phyloP scores from a whole-genome alignment of 306 rosid genomes.

The Quercus berberidifolia region DNA sequence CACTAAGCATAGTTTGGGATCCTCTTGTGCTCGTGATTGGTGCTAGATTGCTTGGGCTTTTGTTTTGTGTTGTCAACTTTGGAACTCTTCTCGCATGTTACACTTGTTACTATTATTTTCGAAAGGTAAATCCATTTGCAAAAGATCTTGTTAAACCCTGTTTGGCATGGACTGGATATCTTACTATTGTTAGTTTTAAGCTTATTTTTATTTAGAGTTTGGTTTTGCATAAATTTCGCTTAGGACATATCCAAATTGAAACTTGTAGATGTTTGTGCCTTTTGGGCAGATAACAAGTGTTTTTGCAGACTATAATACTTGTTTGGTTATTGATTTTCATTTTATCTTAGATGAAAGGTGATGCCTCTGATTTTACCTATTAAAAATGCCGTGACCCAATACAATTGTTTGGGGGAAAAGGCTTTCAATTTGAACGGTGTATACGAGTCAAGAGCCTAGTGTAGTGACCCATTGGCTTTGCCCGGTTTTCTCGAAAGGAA shows the following conservation, averaged over 20 bases:
- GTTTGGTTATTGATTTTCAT: no score
- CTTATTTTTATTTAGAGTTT: constrained; percentile 27
- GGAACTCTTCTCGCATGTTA: constrained; percentile 43
- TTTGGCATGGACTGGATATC: constrained; percentile 38
- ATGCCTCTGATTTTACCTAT: no score
- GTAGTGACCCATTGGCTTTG: no score
- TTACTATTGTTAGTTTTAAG: constrained; percentile 29
- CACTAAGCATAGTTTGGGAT: constrained; percentile 52
- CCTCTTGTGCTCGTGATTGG: constrained; percentile 55
- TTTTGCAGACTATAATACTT: no score
- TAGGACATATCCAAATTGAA: not conserved
- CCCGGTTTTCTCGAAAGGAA: no score
- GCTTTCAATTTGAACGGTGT: no score
- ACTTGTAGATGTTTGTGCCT: not conserved
- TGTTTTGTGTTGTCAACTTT: constrained; percentile 32
- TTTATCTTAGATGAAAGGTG: no score
- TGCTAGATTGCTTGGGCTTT: constrained; percentile 29
- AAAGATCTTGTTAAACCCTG: constrained; percentile 54
- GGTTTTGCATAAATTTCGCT: not conserved
- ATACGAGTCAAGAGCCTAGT: no score
- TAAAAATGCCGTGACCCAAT: no score
- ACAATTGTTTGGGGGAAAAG: no score
- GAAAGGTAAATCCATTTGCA: constrained; percentile 51
- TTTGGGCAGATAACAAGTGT: no score
- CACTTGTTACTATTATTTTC: constrained; percentile 37